Base-by-base conservation (phyloP, 495 filamentous ascomycete genomes). In the Niebla homalea region DNA sequence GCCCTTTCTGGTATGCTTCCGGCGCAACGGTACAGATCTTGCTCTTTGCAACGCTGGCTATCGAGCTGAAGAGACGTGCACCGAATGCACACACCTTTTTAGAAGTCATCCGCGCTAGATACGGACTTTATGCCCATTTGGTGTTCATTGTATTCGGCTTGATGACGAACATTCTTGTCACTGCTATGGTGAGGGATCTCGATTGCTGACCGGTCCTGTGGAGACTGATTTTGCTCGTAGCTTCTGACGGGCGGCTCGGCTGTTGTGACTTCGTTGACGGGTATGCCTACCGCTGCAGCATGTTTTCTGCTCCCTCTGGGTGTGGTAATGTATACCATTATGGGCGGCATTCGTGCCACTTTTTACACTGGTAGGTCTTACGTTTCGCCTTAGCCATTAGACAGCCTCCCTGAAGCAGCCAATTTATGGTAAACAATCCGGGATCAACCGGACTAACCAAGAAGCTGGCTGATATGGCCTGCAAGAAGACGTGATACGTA, bases 41-140 rank as follows among this genome's bases (percentile, higher is more conserved):
- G 41, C 75, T 97, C 3, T 96, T 97, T 62, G 89, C 90, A 38
- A 94, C 87, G 0, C 70, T 97, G 23, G 90, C 90, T 36, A 96
- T 96, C 59, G 89, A 95, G 64, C 67, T 95, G 35, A 97, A 97
- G 69, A 72, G 87, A 53, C 81, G 83, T 26, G 85, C 86, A 6
- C 86, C 87, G 1, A 89, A 89, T 64, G 86, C 87, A 11, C 86
- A 92, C 55, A 92, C 87, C 3, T 92, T 87, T 66, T 77, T 92
- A 22, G 86, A 90, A 69, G 80, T 85, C 19, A 80, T 85, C 49
- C 71, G 71, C 52, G 73, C 72, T 36, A 67, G 75, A 41, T 79
- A 76, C 58, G 74, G 85, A 49, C 80, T 76, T 16, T 49, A 70
- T n/a, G 70, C 81, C 5, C 85, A 90, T 62, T 57, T 80, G 3